These are phyloP conservation scores for Emergomyces africanus DNA, from an alignment of 2,329 filamentous ascomycete genomes.

Conservation along the genomic window DNA sequence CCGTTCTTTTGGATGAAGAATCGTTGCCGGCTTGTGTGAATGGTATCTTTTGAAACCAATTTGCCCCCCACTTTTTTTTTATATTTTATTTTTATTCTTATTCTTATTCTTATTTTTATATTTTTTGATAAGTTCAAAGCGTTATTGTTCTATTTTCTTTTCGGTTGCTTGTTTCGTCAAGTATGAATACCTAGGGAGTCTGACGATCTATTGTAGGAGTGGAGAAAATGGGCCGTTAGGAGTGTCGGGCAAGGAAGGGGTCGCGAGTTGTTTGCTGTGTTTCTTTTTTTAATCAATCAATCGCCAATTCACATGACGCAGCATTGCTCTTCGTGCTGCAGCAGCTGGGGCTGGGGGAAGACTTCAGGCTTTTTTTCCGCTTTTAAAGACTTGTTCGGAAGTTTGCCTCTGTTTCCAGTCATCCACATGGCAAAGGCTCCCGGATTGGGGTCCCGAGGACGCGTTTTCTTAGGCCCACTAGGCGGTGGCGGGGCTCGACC, in stretches of 20 bases:
- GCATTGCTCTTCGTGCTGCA: conserved; percentile 19
- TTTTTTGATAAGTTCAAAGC: background rate
- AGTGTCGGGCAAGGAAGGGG: background rate
- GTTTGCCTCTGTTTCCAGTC: conserved; percentile 22
- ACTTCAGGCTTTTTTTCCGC: conserved; percentile 35
- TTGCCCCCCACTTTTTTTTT: too few relatives aligned
- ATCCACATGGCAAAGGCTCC: conserved; percentile 33
- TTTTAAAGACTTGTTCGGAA: conserved; percentile 30
- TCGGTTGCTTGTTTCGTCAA: background rate
- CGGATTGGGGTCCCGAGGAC: conserved; percentile 17
- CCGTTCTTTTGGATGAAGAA: background rate
- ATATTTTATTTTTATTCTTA: too few relatives aligned
- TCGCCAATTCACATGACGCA: conserved; percentile 19
- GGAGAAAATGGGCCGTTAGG: background rate
- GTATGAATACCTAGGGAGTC: background rate
- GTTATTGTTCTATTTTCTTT: background rate
- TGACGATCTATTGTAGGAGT: background rate
- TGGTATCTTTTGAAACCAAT: background rate
- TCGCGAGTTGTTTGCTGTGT: background rate
- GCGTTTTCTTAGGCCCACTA: conserved; percentile 22
- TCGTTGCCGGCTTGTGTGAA: background rate
- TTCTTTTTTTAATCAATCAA: background rate
- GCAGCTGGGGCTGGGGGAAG: conserved; percentile 8
- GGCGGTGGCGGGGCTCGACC: conserved; percentile 7
- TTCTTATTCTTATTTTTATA: too few relatives aligned